Conservation (phyloP, 2,329 filamentous ascomycete species). For the Claviceps lovelessii region DNA sequence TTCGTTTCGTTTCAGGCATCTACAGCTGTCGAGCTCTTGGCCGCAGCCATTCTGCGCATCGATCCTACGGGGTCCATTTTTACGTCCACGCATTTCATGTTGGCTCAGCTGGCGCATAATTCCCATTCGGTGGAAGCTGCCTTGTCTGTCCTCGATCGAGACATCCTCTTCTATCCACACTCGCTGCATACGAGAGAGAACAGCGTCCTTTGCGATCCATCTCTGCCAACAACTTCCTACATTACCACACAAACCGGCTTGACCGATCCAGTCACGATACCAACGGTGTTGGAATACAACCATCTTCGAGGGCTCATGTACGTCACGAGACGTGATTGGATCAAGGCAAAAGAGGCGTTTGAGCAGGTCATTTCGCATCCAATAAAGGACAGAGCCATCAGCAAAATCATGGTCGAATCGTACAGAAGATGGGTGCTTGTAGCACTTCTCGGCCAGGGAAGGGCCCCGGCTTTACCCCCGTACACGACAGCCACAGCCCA, state of each 20-base stretch:
- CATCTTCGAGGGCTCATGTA: conserved; percentile 50
- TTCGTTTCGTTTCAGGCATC: conserved; percentile 22
- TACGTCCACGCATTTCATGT: conserved; percentile 45
- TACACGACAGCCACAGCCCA: conserved; percentile 38
- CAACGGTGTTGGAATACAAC: conserved; percentile 52
- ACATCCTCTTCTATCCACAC: conserved; percentile 51
- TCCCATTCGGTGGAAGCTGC: conserved; percentile 38
- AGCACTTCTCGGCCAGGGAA: conserved; percentile 56
- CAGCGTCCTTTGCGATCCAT: conserved; percentile 30
- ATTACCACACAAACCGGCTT: conserved; percentile 46
- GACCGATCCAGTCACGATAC: conserved; percentile 35
- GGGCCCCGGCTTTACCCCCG: conserved; percentile 37
- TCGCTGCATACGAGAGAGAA: conserved; percentile 22
- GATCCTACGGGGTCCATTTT: conserved; percentile 54
- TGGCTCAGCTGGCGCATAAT: conserved; percentile 45
- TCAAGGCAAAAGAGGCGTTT: conserved; percentile 45
- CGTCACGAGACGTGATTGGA: conserved; percentile 47
- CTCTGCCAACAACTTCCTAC: conserved; percentile 36
- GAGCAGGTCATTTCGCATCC: conserved; percentile 55
- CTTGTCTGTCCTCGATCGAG: conserved; percentile 47
- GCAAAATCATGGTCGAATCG: conserved; percentile 70
- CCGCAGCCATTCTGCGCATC: conserved; percentile 45
- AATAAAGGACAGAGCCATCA: conserved; percentile 44
- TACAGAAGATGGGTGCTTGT: conserved; percentile 86
- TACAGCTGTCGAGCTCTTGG: conserved; percentile 30